phyloP scores from a whole-genome alignment of 306 rosid species.

The Prunus padus region DNA sequence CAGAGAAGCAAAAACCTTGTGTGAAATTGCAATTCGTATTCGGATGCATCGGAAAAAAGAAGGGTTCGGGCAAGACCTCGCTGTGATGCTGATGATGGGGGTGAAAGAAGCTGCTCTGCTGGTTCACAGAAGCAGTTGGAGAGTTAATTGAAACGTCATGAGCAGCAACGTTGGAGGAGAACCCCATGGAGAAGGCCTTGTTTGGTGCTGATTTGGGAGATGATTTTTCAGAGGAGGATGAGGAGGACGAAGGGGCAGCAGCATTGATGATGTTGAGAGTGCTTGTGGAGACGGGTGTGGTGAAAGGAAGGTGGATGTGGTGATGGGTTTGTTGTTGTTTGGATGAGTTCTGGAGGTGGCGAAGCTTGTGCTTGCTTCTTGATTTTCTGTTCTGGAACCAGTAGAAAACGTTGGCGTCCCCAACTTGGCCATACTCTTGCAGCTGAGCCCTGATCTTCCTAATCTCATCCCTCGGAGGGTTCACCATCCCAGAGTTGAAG shows the following conservation, averaged over 20 bases:
- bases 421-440: slow-evolving; percentile 93
- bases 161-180: slow-evolving; percentile 21
- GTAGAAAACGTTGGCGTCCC: slow-evolving; percentile 94
- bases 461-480: slow-evolving; percentile 93
- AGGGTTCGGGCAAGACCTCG: slow-evolving; percentile 44
- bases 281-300: slow-evolving; percentile 13
- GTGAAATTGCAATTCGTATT: slow-evolving; percentile 4
- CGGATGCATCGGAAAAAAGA: slow-evolving; percentile 49
- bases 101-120: slow-evolving; percentile 18
- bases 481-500: slow-evolving; percentile 96
- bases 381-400: slow-evolving; percentile 99
- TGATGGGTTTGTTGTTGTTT: slow-evolving; percentile 10
- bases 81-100: slow-evolving; percentile 28
- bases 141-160: slow-evolving; percentile 44
- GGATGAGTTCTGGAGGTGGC: slow-evolving; percentile 39
- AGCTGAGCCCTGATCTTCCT: slow-evolving; percentile 84
- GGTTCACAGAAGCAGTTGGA: slow-evolving; percentile 51
- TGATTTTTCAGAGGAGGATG: slow-evolving; percentile 76
- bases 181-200: slow-evolving; percentile 45
- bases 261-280: not conserved
- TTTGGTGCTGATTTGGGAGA: slow-evolving; percentile 45
- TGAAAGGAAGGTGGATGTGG: slow-evolving; percentile 27
- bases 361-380: slow-evolving; percentile 95
- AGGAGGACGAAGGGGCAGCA: slow-evolving; percentile 46
- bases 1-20: slow-evolving; percentile 74